Conservation (phyloP, 2,329 filamentous ascomycete species). For the Periconia digitata region DNA sequence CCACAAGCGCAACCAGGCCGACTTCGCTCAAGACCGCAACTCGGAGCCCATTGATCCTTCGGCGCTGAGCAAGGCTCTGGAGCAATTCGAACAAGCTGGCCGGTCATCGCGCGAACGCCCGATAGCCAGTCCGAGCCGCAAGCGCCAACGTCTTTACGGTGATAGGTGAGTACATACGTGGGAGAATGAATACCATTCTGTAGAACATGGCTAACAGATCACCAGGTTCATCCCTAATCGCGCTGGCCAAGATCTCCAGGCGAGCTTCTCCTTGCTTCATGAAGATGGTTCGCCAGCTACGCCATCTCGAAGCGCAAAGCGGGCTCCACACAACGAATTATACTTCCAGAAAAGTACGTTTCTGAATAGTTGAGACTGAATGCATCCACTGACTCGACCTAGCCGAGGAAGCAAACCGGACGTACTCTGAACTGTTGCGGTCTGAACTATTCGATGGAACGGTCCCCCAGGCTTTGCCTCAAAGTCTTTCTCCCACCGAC, state of each 20-base stretch:
- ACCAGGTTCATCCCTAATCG: constrained; percentile 91
- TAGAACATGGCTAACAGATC: constrained; percentile 3
- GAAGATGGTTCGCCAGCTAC: constrained; percentile 93
- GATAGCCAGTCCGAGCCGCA: constrained; percentile 66
- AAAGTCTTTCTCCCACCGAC: constrained; percentile 55
- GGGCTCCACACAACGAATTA: constrained; percentile 83
- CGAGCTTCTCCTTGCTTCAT: constrained; percentile 87
- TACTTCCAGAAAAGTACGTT: constrained; percentile 80
- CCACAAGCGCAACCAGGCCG: constrained; percentile 50
- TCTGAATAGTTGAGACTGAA: constrained; percentile 1
- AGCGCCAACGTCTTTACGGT: constrained; percentile 68
- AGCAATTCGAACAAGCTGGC: constrained; percentile 63
- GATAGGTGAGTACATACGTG: constrained; percentile 39
- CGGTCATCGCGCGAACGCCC: constrained; percentile 60
- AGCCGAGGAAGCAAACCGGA: constrained; percentile 93
- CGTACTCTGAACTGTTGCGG: constrained; percentile 83
- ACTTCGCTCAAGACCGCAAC: constrained; percentile 36
- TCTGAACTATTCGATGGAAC: constrained; percentile 91
- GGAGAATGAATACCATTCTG: neutral
- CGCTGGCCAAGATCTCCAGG: constrained; percentile 88
- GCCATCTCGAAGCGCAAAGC: constrained; percentile 80
- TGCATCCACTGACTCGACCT: constrained; percentile 17
- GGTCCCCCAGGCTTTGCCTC: constrained; percentile 76
- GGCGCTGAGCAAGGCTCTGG: constrained; percentile 62
- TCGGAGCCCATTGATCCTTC: constrained; percentile 61